These are phyloP conservation scores for Pseudozyma thailandica DNA, from an alignment of 1,284 basidiomycete genomes.

Conservation along the genomic window DNA sequence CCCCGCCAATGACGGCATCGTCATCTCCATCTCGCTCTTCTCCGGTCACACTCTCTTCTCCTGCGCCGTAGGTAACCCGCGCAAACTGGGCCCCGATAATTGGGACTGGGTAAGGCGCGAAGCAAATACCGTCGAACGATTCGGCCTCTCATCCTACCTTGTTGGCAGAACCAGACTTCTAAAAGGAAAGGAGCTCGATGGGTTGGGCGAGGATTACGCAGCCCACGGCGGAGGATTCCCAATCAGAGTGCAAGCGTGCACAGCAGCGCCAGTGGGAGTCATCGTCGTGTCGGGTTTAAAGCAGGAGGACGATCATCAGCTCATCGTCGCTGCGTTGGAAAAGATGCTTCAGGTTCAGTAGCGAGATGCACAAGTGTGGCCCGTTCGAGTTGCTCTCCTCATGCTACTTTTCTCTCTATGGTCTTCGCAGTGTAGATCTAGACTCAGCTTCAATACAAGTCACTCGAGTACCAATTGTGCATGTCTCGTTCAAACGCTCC, in stretches of 20 bases:
- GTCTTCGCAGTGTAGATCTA: no score
- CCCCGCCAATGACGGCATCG: conserved; percentile 30
- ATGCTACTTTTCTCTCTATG: no score
- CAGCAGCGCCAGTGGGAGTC: conserved; percentile 30
- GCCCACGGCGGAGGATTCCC: conserved; percentile 55
- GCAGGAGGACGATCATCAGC: conserved; percentile 50
- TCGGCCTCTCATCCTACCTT: conserved; percentile 34
- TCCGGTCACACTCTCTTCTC: conserved; percentile 48
- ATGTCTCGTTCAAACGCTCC: not conserved
- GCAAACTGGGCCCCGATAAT: conserved; percentile 41
- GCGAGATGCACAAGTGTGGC: not conserved
- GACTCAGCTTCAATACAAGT: no score
- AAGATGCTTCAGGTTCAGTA: conserved; percentile 4
- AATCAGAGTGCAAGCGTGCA: conserved; percentile 21
- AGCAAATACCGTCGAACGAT: conserved; percentile 45
- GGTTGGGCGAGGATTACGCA: conserved; percentile 48
- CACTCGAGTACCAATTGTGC: not conserved
- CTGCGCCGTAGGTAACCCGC: conserved; percentile 35
- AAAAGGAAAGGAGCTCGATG: conserved; percentile 43
- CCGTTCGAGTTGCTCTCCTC: not conserved
- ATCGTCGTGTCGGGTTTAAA: conserved; percentile 47
- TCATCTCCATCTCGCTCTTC: conserved; percentile 47
- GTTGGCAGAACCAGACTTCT: conserved; percentile 37
- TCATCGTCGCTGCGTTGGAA: conserved; percentile 29
- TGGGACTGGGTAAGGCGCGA: conserved; percentile 53